phyloP scores from a whole-genome alignment of 2,329 filamentous ascomycete genomes.

The Calonectria naviculata region DNA sequence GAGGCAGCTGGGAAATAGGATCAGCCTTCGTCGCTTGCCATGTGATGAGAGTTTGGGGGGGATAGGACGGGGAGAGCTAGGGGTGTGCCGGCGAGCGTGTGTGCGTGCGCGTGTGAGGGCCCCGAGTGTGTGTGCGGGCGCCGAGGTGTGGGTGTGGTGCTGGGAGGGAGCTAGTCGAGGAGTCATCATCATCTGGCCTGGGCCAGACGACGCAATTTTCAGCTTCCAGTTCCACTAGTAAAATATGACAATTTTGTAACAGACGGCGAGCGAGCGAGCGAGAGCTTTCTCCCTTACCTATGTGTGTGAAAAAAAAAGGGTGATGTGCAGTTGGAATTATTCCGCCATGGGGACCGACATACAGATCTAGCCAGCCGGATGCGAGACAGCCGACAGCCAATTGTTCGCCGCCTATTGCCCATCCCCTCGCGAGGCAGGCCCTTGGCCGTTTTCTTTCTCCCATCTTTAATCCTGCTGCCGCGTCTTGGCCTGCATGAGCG shows the following conservation, averaged over 20 bases:
- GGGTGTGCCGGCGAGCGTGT: background rate
- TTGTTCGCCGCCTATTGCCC: conserved; percentile 29
- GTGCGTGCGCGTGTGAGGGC: background rate
- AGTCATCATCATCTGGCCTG: conserved; percentile 1
- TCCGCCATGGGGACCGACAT: background rate
- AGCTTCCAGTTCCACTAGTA: conserved; percentile 3
- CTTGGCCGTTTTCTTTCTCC: background rate
- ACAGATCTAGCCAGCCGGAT: background rate
- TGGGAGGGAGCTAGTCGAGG: background rate
- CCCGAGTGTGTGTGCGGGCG: background rate
- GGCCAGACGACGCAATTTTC: conserved; percentile 10
- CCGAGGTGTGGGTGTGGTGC: background rate
- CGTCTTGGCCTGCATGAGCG: conserved; percentile 37
- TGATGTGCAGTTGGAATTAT: background rate
- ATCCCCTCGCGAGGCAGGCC: conserved; percentile 27
- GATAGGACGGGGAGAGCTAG: background rate
- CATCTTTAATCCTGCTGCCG: conserved; percentile 18
- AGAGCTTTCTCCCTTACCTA: background rate
- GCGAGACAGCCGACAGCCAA: conserved; percentile 26
- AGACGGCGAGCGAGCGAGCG: background rate
- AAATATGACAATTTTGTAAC: conserved; percentile 4
- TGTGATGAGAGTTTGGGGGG: conserved; percentile 6
- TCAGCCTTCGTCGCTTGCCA: conserved; percentile 10
- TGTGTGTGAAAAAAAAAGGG: background rate
- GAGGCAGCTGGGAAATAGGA: background rate